Percentiles rank a stretch among this genome's conserved stretches.
phyloP scores from a whole-genome alignment of 2,329 filamentous ascomycete genomes.

The Trichoderma simmonsii region DNA sequence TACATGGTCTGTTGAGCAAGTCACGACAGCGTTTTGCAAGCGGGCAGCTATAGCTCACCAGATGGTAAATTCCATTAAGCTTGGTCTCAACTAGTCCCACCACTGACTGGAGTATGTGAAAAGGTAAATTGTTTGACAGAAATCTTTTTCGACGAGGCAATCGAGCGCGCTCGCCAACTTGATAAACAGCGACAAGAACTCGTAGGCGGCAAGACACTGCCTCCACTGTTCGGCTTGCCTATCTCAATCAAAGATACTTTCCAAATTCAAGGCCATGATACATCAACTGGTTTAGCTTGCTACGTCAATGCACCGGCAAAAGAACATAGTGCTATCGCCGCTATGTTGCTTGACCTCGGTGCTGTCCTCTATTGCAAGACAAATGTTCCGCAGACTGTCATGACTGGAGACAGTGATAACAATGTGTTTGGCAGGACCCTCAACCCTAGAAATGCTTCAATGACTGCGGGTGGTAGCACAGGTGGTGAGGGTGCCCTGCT shows the following conservation, averaged over 20 bases:
- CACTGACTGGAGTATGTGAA: not conserved
- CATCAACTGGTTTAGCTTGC: constrained; percentile 37
- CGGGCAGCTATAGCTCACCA: constrained; percentile 2
- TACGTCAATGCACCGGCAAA: constrained; percentile 33
- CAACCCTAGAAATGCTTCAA: constrained; percentile 35
- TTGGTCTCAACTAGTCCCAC: not conserved
- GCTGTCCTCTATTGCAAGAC: constrained; percentile 28
- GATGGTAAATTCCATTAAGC: not conserved
- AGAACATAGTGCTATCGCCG: constrained; percentile 30
- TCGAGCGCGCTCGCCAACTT: not conserved
- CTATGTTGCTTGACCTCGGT: constrained; percentile 30
- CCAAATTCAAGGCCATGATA: constrained; percentile 41
- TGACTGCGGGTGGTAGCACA: constrained; percentile 36
- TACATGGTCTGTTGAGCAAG: constrained; percentile 29
- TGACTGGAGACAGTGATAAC: constrained; percentile 31
- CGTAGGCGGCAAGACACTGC: not conserved
- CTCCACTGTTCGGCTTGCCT: not conserved
- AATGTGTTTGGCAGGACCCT: constrained; percentile 35
- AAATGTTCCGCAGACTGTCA: constrained; percentile 26
- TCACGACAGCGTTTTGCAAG: not conserved
- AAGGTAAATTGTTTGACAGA: constrained; percentile 5
- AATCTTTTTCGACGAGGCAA: not conserved
- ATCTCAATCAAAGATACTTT: constrained; percentile 6
- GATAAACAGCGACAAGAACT: not conserved
- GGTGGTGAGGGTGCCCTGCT: constrained; percentile 38